Base-by-base conservation (phyloP, 1,284 basidiomycete genomes). In the Leccinum subrobustum region DNA sequence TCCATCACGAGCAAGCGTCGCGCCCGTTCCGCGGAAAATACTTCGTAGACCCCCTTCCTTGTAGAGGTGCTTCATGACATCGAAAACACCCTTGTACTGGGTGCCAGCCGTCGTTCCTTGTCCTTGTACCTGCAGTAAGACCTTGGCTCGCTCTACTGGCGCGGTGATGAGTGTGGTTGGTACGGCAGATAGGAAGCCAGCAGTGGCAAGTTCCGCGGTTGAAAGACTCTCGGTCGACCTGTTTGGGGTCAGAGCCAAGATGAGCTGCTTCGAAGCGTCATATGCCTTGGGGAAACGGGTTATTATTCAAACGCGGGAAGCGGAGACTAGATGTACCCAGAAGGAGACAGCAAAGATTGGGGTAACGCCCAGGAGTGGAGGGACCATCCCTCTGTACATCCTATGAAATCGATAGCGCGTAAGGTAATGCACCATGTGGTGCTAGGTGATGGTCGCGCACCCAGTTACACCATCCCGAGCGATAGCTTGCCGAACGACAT, bases 281-380 rank as follows among this genome's bases (percentile, higher is more conserved):
- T 98, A 99, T 18, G 93, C 95, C 94, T 95, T 65, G 63, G n/a
- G 35, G 14, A 11, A 56, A 55, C 11, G 7, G 14, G 47, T 71
- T 23, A 63, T 57, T 27, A 50, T 54, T 54, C 50, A 25, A 31
- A 35, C 12, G 50, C 33, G 14, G 18, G 47, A 51, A 25, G 16
- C n/a, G 47, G 47, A 56, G 25, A 31, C 31, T 20, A 50, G 18
- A 42, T 73, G 64, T 73, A 93, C 94, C 95, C 96, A 98, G 82
- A 99, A 99, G 3, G 95, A 98, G 52, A 99, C 81, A 12, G 97
- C 97, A 73, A 99, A 99, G 73, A 99, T 99, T 54, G 97, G 97
- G 2, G 97, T 98, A 33, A 99, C 95, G 58, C 97, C 97, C 39
- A 98, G 80, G 64, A 99, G 79, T 56, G 97, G 97, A 27, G 97